phyloP scores from a whole-genome alignment of 345 rosid species.

The Brassica cretica region DNA sequence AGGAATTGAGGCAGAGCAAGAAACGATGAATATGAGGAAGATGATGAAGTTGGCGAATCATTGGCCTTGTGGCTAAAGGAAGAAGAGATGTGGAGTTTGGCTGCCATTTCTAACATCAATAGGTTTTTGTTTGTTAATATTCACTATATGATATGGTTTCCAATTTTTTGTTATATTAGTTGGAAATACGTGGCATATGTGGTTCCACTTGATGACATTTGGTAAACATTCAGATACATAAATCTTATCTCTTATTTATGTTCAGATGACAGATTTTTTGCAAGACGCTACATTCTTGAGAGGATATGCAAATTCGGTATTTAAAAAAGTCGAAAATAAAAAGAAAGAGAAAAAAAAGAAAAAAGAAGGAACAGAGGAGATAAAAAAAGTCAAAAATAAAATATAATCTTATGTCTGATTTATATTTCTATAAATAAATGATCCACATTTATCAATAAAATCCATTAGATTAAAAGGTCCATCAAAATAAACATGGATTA shows the following conservation, averaged over 20 bases:
- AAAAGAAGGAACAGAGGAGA: too few relatives aligned
- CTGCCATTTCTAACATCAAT: conserved; percentile 51
- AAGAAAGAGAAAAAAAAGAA: too few relatives aligned
- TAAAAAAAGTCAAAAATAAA: not conserved
- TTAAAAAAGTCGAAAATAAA: not conserved
- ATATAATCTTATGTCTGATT: not conserved
- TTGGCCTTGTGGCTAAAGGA: conserved; percentile 31
- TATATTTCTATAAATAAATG: not conserved
- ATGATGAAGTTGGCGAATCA: conserved; percentile 31
- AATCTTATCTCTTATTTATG: conserved; percentile 21
- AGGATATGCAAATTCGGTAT: not conserved
- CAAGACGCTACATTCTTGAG: not conserved
- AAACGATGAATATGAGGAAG: conserved; percentile 33
- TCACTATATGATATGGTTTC: conserved; percentile 18
- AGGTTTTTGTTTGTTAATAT: conserved; percentile 3
- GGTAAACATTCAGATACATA: not conserved
- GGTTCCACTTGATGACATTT: conserved; percentile 20
- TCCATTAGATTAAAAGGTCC: not conserved
- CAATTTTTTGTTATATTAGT: not conserved
- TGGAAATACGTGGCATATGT: conserved; percentile 18
- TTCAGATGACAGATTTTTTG: not conserved
- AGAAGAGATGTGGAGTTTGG: conserved; percentile 38
- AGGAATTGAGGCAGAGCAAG: conserved; percentile 25
- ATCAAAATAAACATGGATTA: not conserved
- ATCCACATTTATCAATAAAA: not conserved